Conservation (phyloP, 1,139 yeast genomes). For the Candida tetrigidarum region DNA sequence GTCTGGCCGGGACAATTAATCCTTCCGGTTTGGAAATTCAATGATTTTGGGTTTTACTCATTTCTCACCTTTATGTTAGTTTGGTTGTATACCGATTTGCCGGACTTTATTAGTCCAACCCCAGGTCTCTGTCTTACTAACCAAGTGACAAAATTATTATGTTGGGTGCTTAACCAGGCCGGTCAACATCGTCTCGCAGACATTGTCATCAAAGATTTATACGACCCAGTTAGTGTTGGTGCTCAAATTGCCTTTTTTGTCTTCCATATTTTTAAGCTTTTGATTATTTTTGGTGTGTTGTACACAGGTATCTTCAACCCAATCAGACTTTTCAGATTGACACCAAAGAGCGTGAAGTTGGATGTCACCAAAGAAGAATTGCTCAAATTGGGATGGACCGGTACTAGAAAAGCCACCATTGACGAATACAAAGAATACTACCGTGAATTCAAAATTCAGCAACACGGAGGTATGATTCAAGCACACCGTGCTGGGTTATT, state of each 20-base stretch:
- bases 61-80: constrained; percentile 50
- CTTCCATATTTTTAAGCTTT: constrained; percentile 68
- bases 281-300: constrained; percentile 59
- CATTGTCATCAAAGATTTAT: constrained; percentile 52
- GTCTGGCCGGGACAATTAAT: constrained; percentile 92
- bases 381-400: constrained; percentile 87
- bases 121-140: constrained; percentile 89
- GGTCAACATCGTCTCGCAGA: constrained; percentile 44
- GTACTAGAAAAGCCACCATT: constrained; percentile 72
- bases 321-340: constrained; percentile 32
- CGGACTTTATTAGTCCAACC: constrained; percentile 86
- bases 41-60: constrained; percentile 50
- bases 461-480: constrained; percentile 76
- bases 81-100: constrained; percentile 94
- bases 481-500: constrained; percentile 80
- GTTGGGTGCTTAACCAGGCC: constrained; percentile 34
- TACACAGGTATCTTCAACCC: constrained; percentile 84
- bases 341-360: constrained; percentile 31
- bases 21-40: constrained; percentile 76
- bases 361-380: constrained; percentile 60
- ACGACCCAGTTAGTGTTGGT: constrained; percentile 37
- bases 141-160: constrained; percentile 48
- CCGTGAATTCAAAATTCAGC: constrained; percentile 65
- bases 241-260: constrained; percentile 73
- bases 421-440: constrained; percentile 75